A percentile compares a stretch with the other conserved stretches of the same genome.
Conservation (phyloP, 345 rosid genomes). For the Geranium rotundifolium region DNA sequence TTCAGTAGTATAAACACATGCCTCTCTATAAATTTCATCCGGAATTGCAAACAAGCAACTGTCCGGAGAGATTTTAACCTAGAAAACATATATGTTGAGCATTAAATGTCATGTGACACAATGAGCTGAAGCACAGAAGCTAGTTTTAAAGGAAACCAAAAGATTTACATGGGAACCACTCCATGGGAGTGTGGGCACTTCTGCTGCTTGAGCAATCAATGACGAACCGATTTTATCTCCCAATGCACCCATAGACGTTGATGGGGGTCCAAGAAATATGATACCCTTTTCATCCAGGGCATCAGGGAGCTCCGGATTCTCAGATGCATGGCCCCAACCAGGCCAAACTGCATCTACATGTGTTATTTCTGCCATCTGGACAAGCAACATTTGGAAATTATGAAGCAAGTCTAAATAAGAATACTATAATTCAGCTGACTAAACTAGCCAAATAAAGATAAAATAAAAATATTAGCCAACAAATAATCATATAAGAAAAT, state of each 20-base stretch:
- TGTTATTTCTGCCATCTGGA: conserved; percentile 95
- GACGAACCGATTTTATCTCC: conserved; percentile 99
- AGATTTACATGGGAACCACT: conserved; percentile 88
- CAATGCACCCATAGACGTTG: conserved; percentile 83
- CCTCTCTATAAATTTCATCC: conserved; percentile 80
- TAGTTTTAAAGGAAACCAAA: not conserved
- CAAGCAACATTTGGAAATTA: conserved; percentile 12
- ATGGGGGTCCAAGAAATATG: conserved; percentile 89
- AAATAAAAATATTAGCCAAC: not conserved
- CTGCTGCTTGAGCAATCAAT: conserved; percentile 99
- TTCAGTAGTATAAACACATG: conserved; percentile 94
- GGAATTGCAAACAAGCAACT: conserved; percentile 76
- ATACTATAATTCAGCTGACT: not conserved
- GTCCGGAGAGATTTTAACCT: conserved; percentile 77
- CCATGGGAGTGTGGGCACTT: conserved; percentile 99
- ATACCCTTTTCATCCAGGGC: conserved; percentile 76
- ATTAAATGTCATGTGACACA: conserved; percentile 13
- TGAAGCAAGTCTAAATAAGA: not conserved
- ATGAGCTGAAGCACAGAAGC: not conserved
- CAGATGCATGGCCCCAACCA: conserved; percentile 99
- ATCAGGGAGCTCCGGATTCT: conserved; percentile 95
- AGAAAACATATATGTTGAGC: conserved; percentile 9
- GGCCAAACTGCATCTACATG: conserved; percentile 99
- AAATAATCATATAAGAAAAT: no score
- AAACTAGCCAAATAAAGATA: not conserved